Percentiles rank a stretch among this genome's conserved stretches.
Conservation (phyloP, 208 protist genomes). For the Perkinsela sp. region DNA sequence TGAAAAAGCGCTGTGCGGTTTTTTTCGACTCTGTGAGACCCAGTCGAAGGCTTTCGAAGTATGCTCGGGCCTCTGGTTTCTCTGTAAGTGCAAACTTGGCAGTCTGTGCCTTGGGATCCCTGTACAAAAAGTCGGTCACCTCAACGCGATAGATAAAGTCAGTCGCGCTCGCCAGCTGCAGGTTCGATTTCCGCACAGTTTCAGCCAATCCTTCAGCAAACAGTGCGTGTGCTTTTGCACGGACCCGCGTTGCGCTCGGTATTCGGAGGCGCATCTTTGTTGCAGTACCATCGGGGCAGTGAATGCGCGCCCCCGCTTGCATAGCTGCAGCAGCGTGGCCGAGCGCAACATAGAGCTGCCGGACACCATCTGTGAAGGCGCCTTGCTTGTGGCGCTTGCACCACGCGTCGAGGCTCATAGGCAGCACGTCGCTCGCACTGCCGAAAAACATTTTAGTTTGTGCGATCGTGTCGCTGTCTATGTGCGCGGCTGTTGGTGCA, state of each 20-base stretch:
- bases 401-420: background rate
- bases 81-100: background rate
- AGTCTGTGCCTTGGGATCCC: background rate
- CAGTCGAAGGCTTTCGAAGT: background rate
- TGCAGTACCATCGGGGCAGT: background rate
- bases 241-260: background rate
- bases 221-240: background rate
- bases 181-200: background rate
- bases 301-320: background rate
- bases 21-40: background rate
- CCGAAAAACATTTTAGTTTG: too few species aligned
- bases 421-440: background rate
- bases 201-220: background rate
- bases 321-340: too few species aligned
- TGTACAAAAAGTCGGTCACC: background rate
- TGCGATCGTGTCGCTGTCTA: too few species aligned
- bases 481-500: too few species aligned
- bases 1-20: background rate
- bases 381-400: background rate
- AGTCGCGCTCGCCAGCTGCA: background rate
- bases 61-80: background rate
- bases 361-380: background rate
- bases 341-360: background rate
- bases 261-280: background rate
- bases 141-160: background rate